Percentiles rank a stretch among this genome's conserved stretches.
Evolutionary conservation across 805 yeast species (phyloP).

Genomic region (Wickerhamomyces bisporus): DNA sequence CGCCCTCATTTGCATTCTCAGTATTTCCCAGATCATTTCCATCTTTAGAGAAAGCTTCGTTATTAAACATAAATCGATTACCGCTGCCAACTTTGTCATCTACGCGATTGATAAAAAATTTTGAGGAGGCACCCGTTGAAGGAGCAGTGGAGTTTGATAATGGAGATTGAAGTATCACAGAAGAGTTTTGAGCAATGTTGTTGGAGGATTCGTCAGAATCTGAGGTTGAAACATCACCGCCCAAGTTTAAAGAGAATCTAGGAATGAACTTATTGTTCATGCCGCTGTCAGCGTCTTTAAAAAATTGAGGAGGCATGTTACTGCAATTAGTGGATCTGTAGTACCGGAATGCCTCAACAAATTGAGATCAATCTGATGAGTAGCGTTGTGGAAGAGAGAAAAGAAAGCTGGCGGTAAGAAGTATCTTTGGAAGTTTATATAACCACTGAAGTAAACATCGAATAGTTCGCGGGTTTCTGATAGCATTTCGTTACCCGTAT

Average conservation of each 20-base stretch:
- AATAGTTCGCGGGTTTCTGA: no score
- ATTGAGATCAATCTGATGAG: neutral
- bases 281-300: slow-evolving; percentile 19
- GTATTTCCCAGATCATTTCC: neutral
- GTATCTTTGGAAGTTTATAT: no score
- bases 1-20: neutral
- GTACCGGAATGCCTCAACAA: no score
- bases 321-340: no score
- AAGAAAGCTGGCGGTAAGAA: no score
- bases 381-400: no score
- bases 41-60: slow-evolving; percentile 1
- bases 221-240: slow-evolving; percentile 7
- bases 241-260: slow-evolving; percentile 18
- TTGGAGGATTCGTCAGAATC: slow-evolving; percentile 1
- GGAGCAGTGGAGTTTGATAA: slow-evolving; percentile 3
- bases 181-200: neutral
- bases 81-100: slow-evolving; percentile 3
- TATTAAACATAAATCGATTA: slow-evolving; percentile 6
- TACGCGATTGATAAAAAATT: slow-evolving; percentile 4
- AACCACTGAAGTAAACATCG: no score
- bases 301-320: slow-evolving; percentile 20
- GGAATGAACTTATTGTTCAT: slow-evolving; percentile 20
- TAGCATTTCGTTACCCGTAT: no score
- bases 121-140: slow-evolving; percentile 9
- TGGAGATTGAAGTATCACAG: neutral